Conservation (phyloP, 2,329 filamentous ascomycete genomes). For the Emergomyces pasteurianus region DNA sequence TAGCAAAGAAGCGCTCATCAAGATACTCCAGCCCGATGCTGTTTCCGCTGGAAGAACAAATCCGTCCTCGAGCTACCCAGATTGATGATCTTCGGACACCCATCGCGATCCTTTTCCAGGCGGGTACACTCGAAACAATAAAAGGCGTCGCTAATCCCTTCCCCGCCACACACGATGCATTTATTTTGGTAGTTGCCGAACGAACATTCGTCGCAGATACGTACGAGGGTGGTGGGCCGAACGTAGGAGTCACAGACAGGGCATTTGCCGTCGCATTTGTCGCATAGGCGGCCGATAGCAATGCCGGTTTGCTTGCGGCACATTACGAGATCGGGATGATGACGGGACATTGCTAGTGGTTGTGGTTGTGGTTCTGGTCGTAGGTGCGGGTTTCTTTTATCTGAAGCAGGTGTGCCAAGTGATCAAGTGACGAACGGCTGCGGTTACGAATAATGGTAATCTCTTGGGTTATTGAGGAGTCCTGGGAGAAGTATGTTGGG, state of each 20-base stretch:
- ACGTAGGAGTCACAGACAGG: slow-evolving; percentile 99
- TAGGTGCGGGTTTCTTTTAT: background rate
- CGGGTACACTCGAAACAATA: slow-evolving; percentile 99
- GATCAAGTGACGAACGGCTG: background rate
- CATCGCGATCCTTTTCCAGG: slow-evolving; percentile 91
- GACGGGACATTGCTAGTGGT: slow-evolving; percentile 61
- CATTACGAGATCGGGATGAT: slow-evolving; percentile 98
- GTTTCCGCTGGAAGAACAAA: slow-evolving; percentile 66
- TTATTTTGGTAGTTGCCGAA: slow-evolving; percentile 99
- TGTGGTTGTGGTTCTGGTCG: background rate
- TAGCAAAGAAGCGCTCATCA: background rate
- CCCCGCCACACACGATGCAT: slow-evolving; percentile 95
- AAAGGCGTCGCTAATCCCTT: slow-evolving; percentile 95
- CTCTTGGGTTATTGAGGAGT: background rate
- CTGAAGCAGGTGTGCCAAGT: background rate
- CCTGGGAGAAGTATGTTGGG: background rate
- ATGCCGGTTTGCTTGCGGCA: slow-evolving; percentile 98
- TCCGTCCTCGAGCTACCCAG: slow-evolving; percentile 91
- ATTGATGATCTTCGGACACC: slow-evolving; percentile 99
- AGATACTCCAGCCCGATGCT: slow-evolving; percentile 12
- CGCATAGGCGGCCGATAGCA: slow-evolving; percentile 94
- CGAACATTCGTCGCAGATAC: slow-evolving; percentile 98
- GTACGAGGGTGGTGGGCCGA: slow-evolving; percentile 88
- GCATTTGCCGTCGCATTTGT: slow-evolving; percentile 99
- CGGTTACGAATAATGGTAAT: background rate